These are phyloP conservation scores for Laburnicola sp. DNA, from an alignment of 2,329 filamentous ascomycete species.

Conservation along the genomic window DNA sequence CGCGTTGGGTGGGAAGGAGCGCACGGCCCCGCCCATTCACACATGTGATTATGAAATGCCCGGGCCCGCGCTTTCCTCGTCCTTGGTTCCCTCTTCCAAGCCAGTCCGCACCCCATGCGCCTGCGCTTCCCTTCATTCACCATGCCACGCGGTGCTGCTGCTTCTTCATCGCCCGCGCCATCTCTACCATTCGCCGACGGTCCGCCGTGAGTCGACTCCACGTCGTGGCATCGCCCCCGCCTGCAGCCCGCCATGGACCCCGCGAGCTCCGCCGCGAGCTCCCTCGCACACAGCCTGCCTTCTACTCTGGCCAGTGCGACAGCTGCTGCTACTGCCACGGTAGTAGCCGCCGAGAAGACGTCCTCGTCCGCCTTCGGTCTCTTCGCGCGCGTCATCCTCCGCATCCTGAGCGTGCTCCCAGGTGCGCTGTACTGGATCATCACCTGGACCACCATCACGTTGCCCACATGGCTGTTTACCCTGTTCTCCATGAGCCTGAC, in stretches of 20 bases:
- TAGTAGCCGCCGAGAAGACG: slow-evolving; percentile 25
- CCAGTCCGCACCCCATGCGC: background rate
- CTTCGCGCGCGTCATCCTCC: slow-evolving; percentile 54
- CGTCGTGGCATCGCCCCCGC: background rate
- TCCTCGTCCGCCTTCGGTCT: slow-evolving; percentile 47
- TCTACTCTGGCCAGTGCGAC: slow-evolving; percentile 17
- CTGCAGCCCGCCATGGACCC: slow-evolving; percentile 30
- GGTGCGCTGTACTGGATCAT: slow-evolving; percentile 74
- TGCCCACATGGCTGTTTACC: slow-evolving; percentile 87
- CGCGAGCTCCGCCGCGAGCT: background rate
- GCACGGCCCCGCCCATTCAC: too few relatives aligned
- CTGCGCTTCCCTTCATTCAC: background rate
- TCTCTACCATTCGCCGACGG: background rate
- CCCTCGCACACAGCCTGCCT: slow-evolving; percentile 15
- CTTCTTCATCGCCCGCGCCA: background rate
- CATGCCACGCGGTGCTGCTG: background rate
- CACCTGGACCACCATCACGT: slow-evolving; percentile 81
- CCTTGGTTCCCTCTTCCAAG: too few relatives aligned
- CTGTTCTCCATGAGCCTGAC: slow-evolving; percentile 91
- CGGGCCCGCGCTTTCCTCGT: too few relatives aligned
- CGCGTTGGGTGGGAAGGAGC: too few relatives aligned
- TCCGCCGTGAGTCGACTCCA: background rate
- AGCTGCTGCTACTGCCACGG: slow-evolving; percentile 19
- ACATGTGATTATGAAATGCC: too few relatives aligned
- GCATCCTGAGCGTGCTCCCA: slow-evolving; percentile 58